Conservation (phyloP, 2,329 filamentous ascomycete genomes). For the Colletotrichum melonis region DNA sequence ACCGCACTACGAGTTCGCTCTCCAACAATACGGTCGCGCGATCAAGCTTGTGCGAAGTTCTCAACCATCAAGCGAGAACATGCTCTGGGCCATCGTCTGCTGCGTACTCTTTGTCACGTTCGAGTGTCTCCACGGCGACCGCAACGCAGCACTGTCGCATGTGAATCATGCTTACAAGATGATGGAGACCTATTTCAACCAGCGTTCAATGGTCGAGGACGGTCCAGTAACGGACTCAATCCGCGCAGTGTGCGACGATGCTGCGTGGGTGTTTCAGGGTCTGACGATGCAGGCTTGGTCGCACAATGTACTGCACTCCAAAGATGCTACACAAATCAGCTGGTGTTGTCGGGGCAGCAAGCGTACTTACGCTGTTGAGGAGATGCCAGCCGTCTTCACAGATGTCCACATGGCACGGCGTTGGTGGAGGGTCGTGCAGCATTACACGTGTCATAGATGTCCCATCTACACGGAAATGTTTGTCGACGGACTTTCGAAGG, state of each 20-base stretch:
- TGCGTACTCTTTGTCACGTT: conserved; percentile 55
- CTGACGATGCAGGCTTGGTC: conserved; percentile 33
- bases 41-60: conserved; percentile 51
- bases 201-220: not conserved
- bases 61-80: conserved; percentile 46
- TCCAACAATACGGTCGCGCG: conserved; percentile 53
- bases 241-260: conserved; percentile 25
- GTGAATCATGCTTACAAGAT: conserved; percentile 47
- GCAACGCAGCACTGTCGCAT: conserved; percentile 52
- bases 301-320: conserved; percentile 19
- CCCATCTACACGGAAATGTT: conserved; percentile 45
- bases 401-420: conserved; percentile 47
- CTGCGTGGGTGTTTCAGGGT: conserved; percentile 31
- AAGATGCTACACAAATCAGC: not conserved
- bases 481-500: conserved; percentile 38
- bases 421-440: conserved; percentile 52
- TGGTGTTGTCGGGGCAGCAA: conserved; percentile 38
- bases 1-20: conserved; percentile 49
- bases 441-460: conserved; percentile 49
- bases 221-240: conserved; percentile 13
- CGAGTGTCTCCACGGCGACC: conserved; percentile 53
- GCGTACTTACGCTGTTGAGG: conserved; percentile 45
- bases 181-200: conserved; percentile 30
- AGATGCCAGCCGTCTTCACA: conserved; percentile 46
- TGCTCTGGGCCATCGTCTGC: conserved; percentile 52